Percentiles rank a stretch among this genome's conserved stretches.
These are phyloP conservation scores for Elsinoe australis DNA, from an alignment of 2,329 filamentous ascomycete species.

Conservation along the genomic window DNA sequence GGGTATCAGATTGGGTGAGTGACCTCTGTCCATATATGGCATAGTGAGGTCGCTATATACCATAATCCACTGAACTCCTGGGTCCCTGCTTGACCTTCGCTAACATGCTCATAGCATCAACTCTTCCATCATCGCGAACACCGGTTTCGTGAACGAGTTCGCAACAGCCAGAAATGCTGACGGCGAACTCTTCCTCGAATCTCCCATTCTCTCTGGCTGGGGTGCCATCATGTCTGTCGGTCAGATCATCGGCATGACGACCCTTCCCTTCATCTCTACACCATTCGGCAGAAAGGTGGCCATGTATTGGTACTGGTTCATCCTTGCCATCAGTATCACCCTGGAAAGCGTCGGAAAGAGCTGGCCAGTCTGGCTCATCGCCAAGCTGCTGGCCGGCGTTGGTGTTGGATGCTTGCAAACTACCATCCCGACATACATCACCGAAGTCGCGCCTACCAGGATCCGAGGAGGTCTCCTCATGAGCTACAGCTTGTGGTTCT, in stretches of 20 bases:
- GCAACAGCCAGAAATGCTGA: neutral
- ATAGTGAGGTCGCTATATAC: too few species aligned
- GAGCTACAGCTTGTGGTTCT: constrained; percentile 9
- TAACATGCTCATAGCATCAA: too few species aligned
- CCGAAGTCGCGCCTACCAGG: neutral
- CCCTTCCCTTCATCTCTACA: constrained; percentile 1
- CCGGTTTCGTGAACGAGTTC: constrained; percentile 3
- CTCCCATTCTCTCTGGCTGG: constrained; percentile 1
- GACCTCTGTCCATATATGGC: neutral
- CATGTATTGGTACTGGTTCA: constrained; percentile 15
- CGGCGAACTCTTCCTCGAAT: neutral
- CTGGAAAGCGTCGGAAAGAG: neutral
- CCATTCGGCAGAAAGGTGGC: constrained; percentile 1
- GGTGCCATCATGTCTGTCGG: constrained; percentile 8
- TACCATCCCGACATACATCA: constrained; percentile 9
- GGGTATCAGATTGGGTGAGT: constrained; percentile 9
- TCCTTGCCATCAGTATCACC: constrained; percentile 6
- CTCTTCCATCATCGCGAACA: constrained; percentile 2
- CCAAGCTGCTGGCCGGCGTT: neutral
- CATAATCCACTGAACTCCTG: too few species aligned
- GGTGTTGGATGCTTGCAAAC: constrained; percentile 7
- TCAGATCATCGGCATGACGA: constrained; percentile 11
- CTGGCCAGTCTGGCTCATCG: constrained; percentile 2
- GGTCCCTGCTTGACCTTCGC: too few species aligned
- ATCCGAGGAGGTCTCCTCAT: constrained; percentile 4